Base-by-base conservation (phyloP, 2,329 filamentous ascomycete genomes). In the Metarhizium guizhouense region DNA sequence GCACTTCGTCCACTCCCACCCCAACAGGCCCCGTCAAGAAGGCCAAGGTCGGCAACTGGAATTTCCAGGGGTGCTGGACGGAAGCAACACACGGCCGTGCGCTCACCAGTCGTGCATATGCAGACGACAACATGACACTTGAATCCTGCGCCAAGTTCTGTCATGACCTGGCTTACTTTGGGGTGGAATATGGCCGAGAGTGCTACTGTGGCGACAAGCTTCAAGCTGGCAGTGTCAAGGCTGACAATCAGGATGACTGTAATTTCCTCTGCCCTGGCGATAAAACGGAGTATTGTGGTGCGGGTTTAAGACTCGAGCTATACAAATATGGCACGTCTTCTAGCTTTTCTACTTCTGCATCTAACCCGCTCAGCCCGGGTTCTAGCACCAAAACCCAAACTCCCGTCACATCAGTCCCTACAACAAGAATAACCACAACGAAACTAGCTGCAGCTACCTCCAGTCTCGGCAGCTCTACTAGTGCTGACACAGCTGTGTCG, bases 151-250 rank as follows among this genome's bases (percentile, higher is more conserved):
- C 71, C 6, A 63, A 67, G 42, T 63, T 63, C 2, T 73, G 71
- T 49, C 62, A 60, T 30, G 61, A 65, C 20, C 72, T 66, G 54
- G 65, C 64, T 6, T 73, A 65, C 30, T 70, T 67, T 2, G 71
- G 71, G 10, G 64, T 72, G 4, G 69, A 74, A 51, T 73, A 73
- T 36, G 69, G 69, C 2, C 64, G 62, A 1, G 71, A 73, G 38
- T 73, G 71, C 20, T 74, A 68, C 63, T 74, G 71, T 42, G 69
- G 69, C 8, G 63, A 70, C 51, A 53, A 49, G 0, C 58, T 73
- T 8, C 63, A 65, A 20, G 60, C 61, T 4, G 70, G 69, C 1
- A 64, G 61, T 56, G 38, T 56, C 10, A 57, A 56, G 13, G 53
- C 62, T 2, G 64, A 62, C 52, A 69, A 72, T 47, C 61, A 68